Percentiles rank a stretch among this genome's conserved stretches.
phyloP scores from a whole-genome alignment of 805 yeast genomes.

The Sungouiozyma ichnusensis region DNA sequence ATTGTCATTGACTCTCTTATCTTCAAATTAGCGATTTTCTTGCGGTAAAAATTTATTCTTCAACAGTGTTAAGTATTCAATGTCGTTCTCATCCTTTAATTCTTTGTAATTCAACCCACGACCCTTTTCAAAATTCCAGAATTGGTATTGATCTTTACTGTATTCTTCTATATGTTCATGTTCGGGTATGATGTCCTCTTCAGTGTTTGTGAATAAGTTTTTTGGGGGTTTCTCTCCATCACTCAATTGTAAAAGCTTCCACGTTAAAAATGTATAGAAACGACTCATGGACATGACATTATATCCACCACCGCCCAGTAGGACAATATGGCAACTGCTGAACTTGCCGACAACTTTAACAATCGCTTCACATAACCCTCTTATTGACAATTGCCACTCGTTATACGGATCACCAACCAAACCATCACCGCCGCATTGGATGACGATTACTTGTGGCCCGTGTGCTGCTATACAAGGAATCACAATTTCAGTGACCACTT shows the following conservation, averaged over 20 bases:
- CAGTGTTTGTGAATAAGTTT: conserved; percentile 5
- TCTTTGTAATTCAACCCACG: conserved; percentile 26
- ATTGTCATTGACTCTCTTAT: too few relatives aligned
- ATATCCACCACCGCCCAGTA: conserved; percentile 76
- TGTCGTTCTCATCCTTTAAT: conserved; percentile 24
- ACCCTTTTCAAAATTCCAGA: conserved; percentile 36
- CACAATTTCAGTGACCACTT: conserved; percentile 34
- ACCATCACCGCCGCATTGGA: conserved; percentile 72
- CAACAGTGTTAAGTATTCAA: conserved; percentile 1
- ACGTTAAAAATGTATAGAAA: conserved; percentile 38
- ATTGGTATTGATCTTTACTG: conserved; percentile 34
- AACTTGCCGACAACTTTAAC: conserved; percentile 14
- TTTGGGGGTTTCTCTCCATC: conserved; percentile 1
- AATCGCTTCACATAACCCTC: conserved; percentile 36
- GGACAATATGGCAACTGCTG: conserved; percentile 16
- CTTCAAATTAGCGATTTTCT: too few relatives aligned
- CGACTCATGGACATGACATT: conserved; percentile 51
- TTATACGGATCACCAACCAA: conserved; percentile 49
- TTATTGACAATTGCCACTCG: conserved; percentile 61
- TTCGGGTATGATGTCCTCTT: conserved; percentile 38
- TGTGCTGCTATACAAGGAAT: conserved; percentile 32
- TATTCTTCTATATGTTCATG: conserved; percentile 36
- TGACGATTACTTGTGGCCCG: conserved; percentile 43
- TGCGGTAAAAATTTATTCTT: conserved; percentile 1
- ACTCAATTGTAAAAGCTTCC: conserved; percentile 8